These are phyloP conservation scores for Lactarius hatsudake DNA, from an alignment of 768 basidiomycete genomes.

Conservation along the genomic window DNA sequence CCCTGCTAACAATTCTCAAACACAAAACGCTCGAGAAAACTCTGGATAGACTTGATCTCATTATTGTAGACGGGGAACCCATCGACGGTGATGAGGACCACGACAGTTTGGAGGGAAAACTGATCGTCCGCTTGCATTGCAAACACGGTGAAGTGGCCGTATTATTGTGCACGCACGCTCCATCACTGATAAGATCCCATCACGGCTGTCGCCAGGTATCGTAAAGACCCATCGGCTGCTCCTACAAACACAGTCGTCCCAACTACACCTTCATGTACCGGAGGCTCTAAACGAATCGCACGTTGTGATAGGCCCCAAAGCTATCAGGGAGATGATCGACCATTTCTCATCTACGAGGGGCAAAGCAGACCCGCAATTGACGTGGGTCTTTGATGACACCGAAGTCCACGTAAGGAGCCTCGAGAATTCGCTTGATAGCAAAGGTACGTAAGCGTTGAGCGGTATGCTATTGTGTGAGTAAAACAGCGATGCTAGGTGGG, in stretches of 20 bases:
- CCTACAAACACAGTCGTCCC: constrained; percentile 53
- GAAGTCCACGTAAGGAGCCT: constrained; percentile 70
- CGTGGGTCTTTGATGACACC: constrained; percentile 72
- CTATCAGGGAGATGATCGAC: constrained; percentile 74
- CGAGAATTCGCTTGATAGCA: constrained; percentile 62
- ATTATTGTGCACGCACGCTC: constrained; percentile 6
- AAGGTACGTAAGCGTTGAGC: constrained; percentile 43
- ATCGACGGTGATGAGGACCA: constrained; percentile 42
- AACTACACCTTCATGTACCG: constrained; percentile 65
- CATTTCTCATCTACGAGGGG: constrained; percentile 71
- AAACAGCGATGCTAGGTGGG: constrained; percentile 40
- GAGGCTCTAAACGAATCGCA: constrained; percentile 58
- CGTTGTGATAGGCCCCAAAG: constrained; percentile 68
- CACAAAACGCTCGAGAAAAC: constrained; percentile 73
- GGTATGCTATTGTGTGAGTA: not conserved
- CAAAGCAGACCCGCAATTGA: constrained; percentile 72
- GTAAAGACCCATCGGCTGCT: constrained; percentile 77
- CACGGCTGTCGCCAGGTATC: constrained; percentile 49
- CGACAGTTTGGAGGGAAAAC: constrained; percentile 67
- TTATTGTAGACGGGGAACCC: constrained; percentile 55
- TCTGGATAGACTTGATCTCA: constrained; percentile 73
- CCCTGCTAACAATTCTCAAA: constrained; percentile 69
- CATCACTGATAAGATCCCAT: constrained; percentile 11
- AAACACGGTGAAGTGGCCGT: constrained; percentile 62
- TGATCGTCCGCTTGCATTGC: constrained; percentile 72